Conservation (phyloP, 2,329 filamentous ascomycete species). For the Raffaelea arxii region DNA sequence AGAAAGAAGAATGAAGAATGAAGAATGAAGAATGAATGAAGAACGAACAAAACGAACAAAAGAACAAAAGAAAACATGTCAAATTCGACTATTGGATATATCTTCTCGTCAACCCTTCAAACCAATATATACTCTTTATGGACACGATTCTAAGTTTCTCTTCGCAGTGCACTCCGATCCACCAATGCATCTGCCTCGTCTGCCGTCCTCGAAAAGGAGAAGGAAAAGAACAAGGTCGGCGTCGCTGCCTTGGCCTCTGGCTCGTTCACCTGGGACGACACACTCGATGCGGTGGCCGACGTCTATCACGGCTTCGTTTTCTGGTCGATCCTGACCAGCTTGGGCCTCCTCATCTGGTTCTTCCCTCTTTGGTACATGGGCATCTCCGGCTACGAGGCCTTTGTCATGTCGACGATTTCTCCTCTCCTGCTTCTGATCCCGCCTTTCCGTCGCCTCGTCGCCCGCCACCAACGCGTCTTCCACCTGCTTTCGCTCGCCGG, state of each 20-base stretch:
- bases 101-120: no score
- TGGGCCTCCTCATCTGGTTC: conserved; percentile 90
- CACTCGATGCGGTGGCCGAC: conserved; percentile 75
- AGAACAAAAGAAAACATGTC: conserved; percentile 2
- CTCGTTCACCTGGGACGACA: conserved; percentile 67
- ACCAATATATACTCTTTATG: conserved; percentile 5
- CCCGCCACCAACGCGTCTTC: conserved; percentile 58
- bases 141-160: conserved; percentile 29
- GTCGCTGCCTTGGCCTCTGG: conserved; percentile 65
- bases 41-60: conserved; percentile 12
- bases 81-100: no score
- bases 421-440: conserved; percentile 68
- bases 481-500: conserved; percentile 68
- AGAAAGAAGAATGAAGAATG: not conserved
- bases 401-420: conserved; percentile 76
- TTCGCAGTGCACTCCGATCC: conserved; percentile 36
- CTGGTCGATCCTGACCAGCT: conserved; percentile 86
- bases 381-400: conserved; percentile 87
- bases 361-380: conserved; percentile 99
- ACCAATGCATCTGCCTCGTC: conserved; percentile 33
- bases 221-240: conserved; percentile 58
- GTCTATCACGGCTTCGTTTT: conserved; percentile 93
- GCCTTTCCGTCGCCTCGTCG: conserved; percentile 56
- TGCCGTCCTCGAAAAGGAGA: conserved; percentile 58
- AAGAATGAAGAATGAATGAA: conserved; percentile 3